A percentile compares a stretch with the other conserved stretches of the same genome.
Evolutionary conservation across 2,329 filamentous ascomycete species (phyloP).

Genomic region (Akanthomyces uredinophilus): DNA sequence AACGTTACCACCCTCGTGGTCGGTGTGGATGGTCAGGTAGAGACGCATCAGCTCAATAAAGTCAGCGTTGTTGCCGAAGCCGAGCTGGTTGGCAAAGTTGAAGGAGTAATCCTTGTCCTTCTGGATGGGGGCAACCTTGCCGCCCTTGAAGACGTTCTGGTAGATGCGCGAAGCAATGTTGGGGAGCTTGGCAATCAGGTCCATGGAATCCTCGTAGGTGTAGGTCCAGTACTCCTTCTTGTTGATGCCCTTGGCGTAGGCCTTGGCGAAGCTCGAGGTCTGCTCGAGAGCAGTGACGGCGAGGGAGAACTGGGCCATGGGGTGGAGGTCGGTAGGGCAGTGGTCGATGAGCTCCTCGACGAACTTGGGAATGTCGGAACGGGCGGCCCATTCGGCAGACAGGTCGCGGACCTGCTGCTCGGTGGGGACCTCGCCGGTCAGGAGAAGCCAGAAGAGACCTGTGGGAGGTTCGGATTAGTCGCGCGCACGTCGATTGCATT

Average conservation of each 20-base stretch:
- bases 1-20: conserved; percentile 99
- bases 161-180: conserved; percentile 98
- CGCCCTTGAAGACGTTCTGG: conserved; percentile 99
- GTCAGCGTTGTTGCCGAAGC: conserved; percentile 90
- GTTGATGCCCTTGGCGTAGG: conserved; percentile 97
- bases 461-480: conserved; percentile 4
- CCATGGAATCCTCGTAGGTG: conserved; percentile 99
- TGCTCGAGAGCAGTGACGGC: conserved; percentile 98
- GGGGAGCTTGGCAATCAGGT: conserved; percentile 98
- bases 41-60: conserved; percentile 98
- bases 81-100: conserved; percentile 99
- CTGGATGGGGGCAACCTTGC: conserved; percentile 92
- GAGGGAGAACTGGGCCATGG: conserved; percentile 99
- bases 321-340: conserved; percentile 97
- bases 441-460: conserved; percentile 98
- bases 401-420: conserved; percentile 98
- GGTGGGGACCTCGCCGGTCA: conserved; percentile 94
- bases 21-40: conserved; percentile 99
- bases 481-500: background rate
- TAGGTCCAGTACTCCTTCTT: conserved; percentile 99
- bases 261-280: conserved; percentile 95
- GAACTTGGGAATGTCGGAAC: conserved; percentile 95
- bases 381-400: conserved; percentile 97
- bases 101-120: conserved; percentile 99
- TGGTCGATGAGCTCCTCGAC: conserved; percentile 99